Evolutionary conservation across 2,329 filamentous ascomycete species (phyloP).

Genomic region (Colletotrichum chlorophyti): DNA sequence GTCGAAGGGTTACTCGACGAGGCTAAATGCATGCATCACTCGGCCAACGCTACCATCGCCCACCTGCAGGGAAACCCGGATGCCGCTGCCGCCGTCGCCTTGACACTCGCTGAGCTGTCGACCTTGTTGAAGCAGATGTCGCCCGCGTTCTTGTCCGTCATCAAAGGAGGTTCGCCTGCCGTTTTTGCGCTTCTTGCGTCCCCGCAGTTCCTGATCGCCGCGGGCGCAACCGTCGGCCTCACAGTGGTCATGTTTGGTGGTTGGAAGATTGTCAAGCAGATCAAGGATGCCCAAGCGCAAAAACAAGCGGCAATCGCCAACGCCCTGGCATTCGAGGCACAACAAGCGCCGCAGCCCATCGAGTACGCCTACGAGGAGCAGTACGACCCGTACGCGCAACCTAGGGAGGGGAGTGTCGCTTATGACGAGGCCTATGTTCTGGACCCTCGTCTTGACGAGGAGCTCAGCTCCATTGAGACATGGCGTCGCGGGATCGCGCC

Average conservation of each 20-base stretch:
- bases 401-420: slow-evolving; percentile 35
- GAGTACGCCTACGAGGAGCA: slow-evolving; percentile 20
- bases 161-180: slow-evolving; percentile 84
- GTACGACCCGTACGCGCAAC: slow-evolving; percentile 9
- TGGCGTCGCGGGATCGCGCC: slow-evolving; percentile 65
- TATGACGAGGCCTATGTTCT: slow-evolving; percentile 64
- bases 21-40: slow-evolving; percentile 87
- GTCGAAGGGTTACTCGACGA: slow-evolving; percentile 84
- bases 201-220: slow-evolving; percentile 94
- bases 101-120: slow-evolving; percentile 91
- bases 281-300: slow-evolving; percentile 54
- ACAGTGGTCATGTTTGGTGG: slow-evolving; percentile 95
- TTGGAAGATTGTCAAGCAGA: slow-evolving; percentile 95
- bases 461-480: slow-evolving; percentile 63
- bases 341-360: slow-evolving; percentile 17
- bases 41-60: slow-evolving; percentile 84
- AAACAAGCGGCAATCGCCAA: slow-evolving; percentile 32
- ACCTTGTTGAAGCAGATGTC: slow-evolving; percentile 83
- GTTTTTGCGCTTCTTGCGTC: slow-evolving; percentile 86
- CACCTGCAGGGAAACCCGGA: slow-evolving; percentile 73
- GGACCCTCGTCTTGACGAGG: slow-evolving; percentile 48
- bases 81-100: slow-evolving; percentile 89
- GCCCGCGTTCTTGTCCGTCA: slow-evolving; percentile 74
- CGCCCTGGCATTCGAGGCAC: slow-evolving; percentile 39
- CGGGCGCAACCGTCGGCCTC: slow-evolving; percentile 87